Percentiles rank a stretch among this genome's conserved stretches.
These are phyloP conservation scores for Yamadazyma sp. DNA, from an alignment of 1,139 yeast genomes.

Conservation along the genomic window DNA sequence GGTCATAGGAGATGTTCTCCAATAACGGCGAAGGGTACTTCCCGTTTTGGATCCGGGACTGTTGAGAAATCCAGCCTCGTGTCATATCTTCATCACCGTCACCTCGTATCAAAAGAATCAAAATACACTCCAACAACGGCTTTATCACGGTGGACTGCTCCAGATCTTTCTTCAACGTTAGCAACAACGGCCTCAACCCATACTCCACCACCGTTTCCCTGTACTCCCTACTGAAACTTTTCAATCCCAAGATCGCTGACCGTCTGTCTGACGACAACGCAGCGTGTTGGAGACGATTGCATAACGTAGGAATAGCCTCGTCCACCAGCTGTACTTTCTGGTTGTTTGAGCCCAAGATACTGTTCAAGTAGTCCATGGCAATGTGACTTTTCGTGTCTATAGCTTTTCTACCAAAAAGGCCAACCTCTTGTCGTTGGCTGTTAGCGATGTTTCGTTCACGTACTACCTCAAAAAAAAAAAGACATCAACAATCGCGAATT, in stretches of 20 bases:
- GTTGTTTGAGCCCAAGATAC: constrained; percentile 32
- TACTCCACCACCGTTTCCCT: constrained; percentile 89
- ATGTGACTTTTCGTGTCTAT: neutral
- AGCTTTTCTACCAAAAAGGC: neutral
- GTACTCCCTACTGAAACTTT: constrained; percentile 86
- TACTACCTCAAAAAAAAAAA: neutral
- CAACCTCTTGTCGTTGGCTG: neutral
- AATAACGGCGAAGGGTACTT: constrained; percentile 81
- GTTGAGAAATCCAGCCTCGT: constrained; percentile 71
- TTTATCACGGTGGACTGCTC: constrained; percentile 74
- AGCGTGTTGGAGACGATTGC: constrained; percentile 85
- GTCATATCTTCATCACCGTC: constrained; percentile 59
- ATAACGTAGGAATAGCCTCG: constrained; percentile 84
- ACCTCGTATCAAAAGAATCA: constrained; percentile 75
- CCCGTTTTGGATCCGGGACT: constrained; percentile 75
- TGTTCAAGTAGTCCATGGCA: constrained; percentile 42
- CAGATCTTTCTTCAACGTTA: constrained; percentile 64
- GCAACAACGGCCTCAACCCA: constrained; percentile 75
- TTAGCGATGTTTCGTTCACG: too few species aligned
- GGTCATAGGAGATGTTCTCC: constrained; percentile 64
- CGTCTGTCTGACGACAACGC: constrained; percentile 81
- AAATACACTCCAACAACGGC: constrained; percentile 81
- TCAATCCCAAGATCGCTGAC: constrained; percentile 87
- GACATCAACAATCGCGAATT: constrained; percentile 5
- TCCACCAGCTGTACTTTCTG: constrained; percentile 63